These are phyloP conservation scores for Bipolaris cookei DNA, from an alignment of 2,329 filamentous ascomycete species.

Conservation along the genomic window DNA sequence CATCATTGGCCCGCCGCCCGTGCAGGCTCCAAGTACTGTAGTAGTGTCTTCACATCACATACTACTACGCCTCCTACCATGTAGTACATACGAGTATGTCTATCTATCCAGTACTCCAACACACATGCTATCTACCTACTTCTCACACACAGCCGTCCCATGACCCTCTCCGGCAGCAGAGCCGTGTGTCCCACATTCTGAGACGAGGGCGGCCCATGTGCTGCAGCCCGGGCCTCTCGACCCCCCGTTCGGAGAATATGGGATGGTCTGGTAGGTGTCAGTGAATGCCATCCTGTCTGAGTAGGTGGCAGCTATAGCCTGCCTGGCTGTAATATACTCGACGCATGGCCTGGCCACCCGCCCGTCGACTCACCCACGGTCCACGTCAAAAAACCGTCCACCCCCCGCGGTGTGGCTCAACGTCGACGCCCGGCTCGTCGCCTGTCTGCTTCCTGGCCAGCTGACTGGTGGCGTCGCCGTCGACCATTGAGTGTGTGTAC, in stretches of 20 bases:
- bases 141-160: no score
- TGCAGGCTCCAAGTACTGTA: constrained; percentile 3
- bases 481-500: no score
- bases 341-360: not conserved
- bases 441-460: constrained; percentile 25
- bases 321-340: not conserved
- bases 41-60: no score
- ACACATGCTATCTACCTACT: no score
- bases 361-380: constrained; percentile 7
- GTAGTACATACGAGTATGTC: no score
- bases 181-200: constrained; percentile 17
- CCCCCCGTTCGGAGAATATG: constrained; percentile 26
- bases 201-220: constrained; percentile 20
- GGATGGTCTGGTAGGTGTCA: not conserved
- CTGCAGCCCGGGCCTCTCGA: constrained; percentile 18
- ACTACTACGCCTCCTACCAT: no score
- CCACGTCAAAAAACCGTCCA: constrained; percentile 5
- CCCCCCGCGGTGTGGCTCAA: constrained; percentile 12
- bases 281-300: not conserved
- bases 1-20: constrained; percentile 15
- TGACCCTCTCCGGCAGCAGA: constrained; percentile 23
- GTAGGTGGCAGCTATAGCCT: not conserved
- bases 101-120: no score
- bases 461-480: constrained; percentile 17
- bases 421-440: constrained; percentile 28